phyloP scores from a whole-genome alignment of 2,329 filamentous ascomycete genomes.

The Fonsecaea pugnacius region DNA sequence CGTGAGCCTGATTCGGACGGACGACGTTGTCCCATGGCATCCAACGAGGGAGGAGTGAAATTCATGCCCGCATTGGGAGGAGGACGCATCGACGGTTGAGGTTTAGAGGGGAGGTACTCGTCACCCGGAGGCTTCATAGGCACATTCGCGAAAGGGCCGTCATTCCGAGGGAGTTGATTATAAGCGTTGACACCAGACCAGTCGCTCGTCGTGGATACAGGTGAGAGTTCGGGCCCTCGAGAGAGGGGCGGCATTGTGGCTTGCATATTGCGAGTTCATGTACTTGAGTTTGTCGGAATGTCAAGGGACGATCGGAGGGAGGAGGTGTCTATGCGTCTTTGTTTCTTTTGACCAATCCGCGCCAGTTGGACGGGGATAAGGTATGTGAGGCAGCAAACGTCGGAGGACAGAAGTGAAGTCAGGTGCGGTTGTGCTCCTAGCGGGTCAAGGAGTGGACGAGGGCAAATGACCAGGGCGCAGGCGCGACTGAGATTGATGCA shows the following conservation, averaged over 20 bases:
- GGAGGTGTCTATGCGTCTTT: not conserved
- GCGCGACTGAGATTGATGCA: slow-evolving; percentile 18
- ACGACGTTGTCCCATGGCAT: slow-evolving; percentile 49
- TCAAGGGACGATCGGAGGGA: not conserved
- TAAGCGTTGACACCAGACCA: slow-evolving; percentile 75
- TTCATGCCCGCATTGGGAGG: slow-evolving; percentile 25
- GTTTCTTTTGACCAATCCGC: slow-evolving; percentile 3
- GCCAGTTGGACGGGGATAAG: slow-evolving; percentile 1
- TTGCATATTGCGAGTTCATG: slow-evolving; percentile 27
- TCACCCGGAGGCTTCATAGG: slow-evolving; percentile 39
- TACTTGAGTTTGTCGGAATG: slow-evolving; percentile 1
- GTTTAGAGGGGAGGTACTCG: slow-evolving; percentile 25
- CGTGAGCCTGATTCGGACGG: slow-evolving; percentile 44
- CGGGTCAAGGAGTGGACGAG: slow-evolving; percentile 29
- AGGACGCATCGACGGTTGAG: slow-evolving; percentile 24
- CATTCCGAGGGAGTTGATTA: slow-evolving; percentile 51
- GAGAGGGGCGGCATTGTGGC: slow-evolving; percentile 28
- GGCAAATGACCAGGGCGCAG: slow-evolving; percentile 22
- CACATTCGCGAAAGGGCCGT: slow-evolving; percentile 53
- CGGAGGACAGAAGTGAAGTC: slow-evolving; percentile 16
- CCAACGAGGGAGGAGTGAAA: slow-evolving; percentile 28
- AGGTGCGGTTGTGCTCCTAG: slow-evolving; percentile 4
- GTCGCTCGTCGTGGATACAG: slow-evolving; percentile 80
- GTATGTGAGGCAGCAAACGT: slow-evolving; percentile 31
- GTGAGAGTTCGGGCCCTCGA: slow-evolving; percentile 59